These are phyloP conservation scores for Apiospora marii DNA, from an alignment of 2,329 filamentous ascomycete genomes.

Conservation along the genomic window DNA sequence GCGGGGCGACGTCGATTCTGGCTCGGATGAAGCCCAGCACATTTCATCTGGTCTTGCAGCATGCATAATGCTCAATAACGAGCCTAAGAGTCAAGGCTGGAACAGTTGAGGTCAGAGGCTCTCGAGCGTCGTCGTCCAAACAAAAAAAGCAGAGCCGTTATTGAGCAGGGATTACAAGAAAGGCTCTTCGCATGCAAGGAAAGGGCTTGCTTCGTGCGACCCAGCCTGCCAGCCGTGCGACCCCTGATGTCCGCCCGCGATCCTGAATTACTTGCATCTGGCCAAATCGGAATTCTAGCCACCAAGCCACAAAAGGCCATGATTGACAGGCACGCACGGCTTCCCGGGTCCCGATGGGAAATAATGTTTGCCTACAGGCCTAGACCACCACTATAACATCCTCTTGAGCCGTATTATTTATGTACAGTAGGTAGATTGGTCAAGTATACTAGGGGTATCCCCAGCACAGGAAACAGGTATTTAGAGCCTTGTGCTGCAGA, in stretches of 20 bases:
- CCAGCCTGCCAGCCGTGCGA: neutral
- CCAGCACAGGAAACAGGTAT: neutral
- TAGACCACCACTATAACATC: neutral
- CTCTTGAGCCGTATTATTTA: neutral
- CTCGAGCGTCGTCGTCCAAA: neutral
- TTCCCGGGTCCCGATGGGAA: neutral
- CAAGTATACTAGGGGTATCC: too few relatives aligned
- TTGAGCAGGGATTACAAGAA: neutral
- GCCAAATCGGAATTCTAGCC: neutral
- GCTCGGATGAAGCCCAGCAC: neutral
- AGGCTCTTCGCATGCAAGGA: neutral
- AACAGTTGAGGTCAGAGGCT: neutral
- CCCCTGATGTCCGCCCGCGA: constrained; percentile 11
- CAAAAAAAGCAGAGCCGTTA: neutral
- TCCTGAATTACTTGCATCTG: constrained; percentile 18
- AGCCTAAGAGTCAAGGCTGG: neutral
- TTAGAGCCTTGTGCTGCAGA: neutral
- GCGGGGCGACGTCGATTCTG: neutral
- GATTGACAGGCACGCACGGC: constrained; percentile 1
- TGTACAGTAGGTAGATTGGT: neutral
- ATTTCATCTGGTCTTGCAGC: constrained; percentile 7
- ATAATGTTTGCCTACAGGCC: neutral
- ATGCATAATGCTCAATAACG: neutral
- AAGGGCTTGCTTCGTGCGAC: neutral
- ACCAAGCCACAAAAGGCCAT: neutral